Evolutionary conservation across 2,329 filamentous ascomycete species (phyloP).

Genomic region (Exophiala alcalophila): DNA sequence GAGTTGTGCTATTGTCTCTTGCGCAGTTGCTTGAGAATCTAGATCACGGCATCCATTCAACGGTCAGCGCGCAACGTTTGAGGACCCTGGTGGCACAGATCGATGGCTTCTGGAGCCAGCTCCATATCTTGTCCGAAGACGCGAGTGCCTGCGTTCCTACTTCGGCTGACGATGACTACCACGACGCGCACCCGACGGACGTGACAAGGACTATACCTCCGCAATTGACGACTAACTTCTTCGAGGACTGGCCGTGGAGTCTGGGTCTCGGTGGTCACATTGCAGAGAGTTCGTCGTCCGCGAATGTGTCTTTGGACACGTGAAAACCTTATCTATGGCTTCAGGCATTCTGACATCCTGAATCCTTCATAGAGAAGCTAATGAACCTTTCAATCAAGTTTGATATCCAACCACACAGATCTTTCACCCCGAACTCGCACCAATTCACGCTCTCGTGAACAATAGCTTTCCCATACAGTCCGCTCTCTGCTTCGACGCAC

Average conservation of each 20-base stretch:
- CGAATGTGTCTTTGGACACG: slow-evolving; percentile 4
- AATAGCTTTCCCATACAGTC: too few species aligned
- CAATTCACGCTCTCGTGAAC: too few species aligned
- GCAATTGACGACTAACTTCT: slow-evolving; percentile 41
- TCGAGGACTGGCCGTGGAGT: slow-evolving; percentile 44
- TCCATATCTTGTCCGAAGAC: slow-evolving; percentile 9
- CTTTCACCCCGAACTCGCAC: too few species aligned
- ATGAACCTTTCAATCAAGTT: too few species aligned
- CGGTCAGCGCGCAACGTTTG: slow-evolving; percentile 41
- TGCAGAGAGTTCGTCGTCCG: slow-evolving; percentile 16
- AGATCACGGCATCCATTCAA: slow-evolving; percentile 42
- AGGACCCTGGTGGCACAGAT: slow-evolving; percentile 44
- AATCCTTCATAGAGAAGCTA: too few species aligned
- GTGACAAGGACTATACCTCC: slow-evolving; percentile 35
- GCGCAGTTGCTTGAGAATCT: slow-evolving; percentile 47
- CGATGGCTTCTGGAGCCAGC: slow-evolving; percentile 42
- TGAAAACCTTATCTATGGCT: too few species aligned
- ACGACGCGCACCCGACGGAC: slow-evolving; percentile 17
- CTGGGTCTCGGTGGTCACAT: slow-evolving; percentile 21
- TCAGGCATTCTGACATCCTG: too few species aligned
- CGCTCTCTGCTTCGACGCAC: too few species aligned
- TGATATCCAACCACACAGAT: too few species aligned
- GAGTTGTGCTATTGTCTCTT: slow-evolving; percentile 44
- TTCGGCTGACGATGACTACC: slow-evolving; percentile 7
- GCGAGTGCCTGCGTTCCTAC: slow-evolving; percentile 2